Base-by-base conservation (phyloP, 2,329 filamentous ascomycete genomes). In the Clarireedia monteithiana region DNA sequence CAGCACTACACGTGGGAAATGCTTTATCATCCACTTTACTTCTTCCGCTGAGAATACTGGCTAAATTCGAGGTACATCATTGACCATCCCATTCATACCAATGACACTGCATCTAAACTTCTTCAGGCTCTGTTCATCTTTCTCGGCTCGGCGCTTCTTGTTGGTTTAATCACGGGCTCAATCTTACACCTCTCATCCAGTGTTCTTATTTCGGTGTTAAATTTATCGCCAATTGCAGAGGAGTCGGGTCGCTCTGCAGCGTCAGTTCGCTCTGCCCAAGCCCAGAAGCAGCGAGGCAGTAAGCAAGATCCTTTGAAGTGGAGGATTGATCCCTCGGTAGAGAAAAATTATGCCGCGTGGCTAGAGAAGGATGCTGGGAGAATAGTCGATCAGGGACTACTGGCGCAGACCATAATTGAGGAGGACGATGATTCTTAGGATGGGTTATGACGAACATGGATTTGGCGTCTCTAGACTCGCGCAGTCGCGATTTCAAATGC, bases 391-490 rank as follows among this genome's bases (percentile, higher is more conserved):
- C 59, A 74, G 50, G 78, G 79, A 1, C 67, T 89, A 17, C 70
- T 86, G 45, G 77, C 79, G 27, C 82, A 86, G 66, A 86, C 83
- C 0, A 89, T 90, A 59, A 77, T 86, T 56, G 86, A 88, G 69
- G 86, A 89, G 67, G 84, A 86, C 51, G 85, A 87, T 67, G 76
- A 76, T 63, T 82, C 77, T 23, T 78, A 77, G 51, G 62, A 61
- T 58, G 60, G 50, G 14, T 66, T 66, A 51, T 67, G 56, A 67
- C 53, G 23, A 10, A 36, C 23, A 17, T 47, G 17, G 14, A 44
- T 42, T 34, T 49, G 70, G 58, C 70, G 68, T 89, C 83, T 69
- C 88, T 83, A 34, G 30, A 12, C 30, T 12, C 12, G 30, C 30
- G 14, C 14, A 34, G 30, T 3, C 30, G 10, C 10, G 30, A 14